phyloP scores from a whole-genome alignment of 2,329 filamentous ascomycete genomes.

The Cyphellophora europaea region DNA sequence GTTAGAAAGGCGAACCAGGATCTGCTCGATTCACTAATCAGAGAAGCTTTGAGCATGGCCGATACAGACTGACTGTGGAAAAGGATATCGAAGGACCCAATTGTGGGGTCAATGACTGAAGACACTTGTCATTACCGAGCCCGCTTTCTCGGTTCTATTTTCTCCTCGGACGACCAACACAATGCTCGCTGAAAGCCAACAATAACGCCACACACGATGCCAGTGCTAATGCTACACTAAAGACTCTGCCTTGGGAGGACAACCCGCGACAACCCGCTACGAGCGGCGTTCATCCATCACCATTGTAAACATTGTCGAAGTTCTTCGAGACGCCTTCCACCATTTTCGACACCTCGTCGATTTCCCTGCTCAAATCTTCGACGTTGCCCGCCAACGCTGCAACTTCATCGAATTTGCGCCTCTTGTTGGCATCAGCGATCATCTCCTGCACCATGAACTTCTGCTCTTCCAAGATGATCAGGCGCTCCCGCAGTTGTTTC shows the following conservation, averaged over 20 bases:
- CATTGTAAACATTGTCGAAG: conserved; percentile 42
- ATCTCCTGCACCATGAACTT: conserved; percentile 81
- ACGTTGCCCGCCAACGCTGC: conserved; percentile 68
- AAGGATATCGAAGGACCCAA: background rate
- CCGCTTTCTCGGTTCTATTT: no score
- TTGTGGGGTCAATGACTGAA: no score
- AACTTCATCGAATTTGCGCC: conserved; percentile 78
- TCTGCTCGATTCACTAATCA: conserved; percentile 8
- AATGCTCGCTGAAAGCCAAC: no score
- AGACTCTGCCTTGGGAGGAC: background rate
- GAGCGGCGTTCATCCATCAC: conserved; percentile 1
- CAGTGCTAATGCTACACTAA: background rate
- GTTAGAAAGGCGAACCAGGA: conserved; percentile 11
- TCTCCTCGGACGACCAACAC: no score
- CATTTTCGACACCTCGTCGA: conserved; percentile 56
- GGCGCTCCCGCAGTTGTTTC: conserved; percentile 65
- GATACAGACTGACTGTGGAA: conserved; percentile 1
- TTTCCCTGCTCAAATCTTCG: conserved; percentile 73
- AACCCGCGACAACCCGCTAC: background rate
- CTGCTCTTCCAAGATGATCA: conserved; percentile 85
- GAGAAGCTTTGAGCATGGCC: conserved; percentile 6
- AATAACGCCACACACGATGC: background rate
- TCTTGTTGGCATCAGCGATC: conserved; percentile 66
- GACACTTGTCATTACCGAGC: no score
- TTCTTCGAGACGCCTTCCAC: conserved; percentile 53